These are phyloP conservation scores for Xerocomus potaroensis DNA, from an alignment of 768 basidiomycete species.

Conservation along the genomic window DNA sequence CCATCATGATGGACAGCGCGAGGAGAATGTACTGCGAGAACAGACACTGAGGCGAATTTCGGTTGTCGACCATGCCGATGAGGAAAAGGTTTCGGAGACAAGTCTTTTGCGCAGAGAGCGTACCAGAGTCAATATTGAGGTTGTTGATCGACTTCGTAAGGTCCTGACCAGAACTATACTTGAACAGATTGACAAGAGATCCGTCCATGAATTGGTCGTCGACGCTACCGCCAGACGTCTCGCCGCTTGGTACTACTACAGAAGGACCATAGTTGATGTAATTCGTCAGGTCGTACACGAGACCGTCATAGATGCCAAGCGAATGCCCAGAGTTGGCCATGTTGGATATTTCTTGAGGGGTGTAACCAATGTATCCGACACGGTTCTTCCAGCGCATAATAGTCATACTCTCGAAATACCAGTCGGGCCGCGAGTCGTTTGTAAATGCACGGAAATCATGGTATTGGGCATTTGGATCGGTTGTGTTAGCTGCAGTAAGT, in stretches of 20 bases:
- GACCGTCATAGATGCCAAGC: conserved; percentile 80
- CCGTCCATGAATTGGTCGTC: conserved; percentile 68
- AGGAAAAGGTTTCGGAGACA: conserved; percentile 93
- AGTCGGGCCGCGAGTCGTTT: conserved; percentile 91
- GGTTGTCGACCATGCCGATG: conserved; percentile 87
- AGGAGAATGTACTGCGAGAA: conserved; percentile 92
- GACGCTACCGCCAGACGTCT: conserved; percentile 37
- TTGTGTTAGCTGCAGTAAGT: conserved; percentile 71
- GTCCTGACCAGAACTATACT: conserved; percentile 67
- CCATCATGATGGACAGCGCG: conserved; percentile 86
- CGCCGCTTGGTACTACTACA: conserved; percentile 44
- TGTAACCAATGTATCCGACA: conserved; percentile 84
- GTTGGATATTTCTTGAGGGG: conserved; percentile 66
- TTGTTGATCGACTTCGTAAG: conserved; percentile 70
- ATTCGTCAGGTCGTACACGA: conserved; percentile 82
- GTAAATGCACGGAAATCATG: conserved; percentile 93
- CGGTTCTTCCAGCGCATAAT: conserved; percentile 87
- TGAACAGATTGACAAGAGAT: conserved; percentile 72
- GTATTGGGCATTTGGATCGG: conserved; percentile 74
- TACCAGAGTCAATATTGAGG: conserved; percentile 54
- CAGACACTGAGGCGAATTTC: conserved; percentile 85
- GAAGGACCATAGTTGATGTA: conserved; percentile 74
- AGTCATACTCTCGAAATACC: conserved; percentile 97
- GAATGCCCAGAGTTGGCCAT: conserved; percentile 60
- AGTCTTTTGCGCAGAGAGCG: conserved; percentile 69